These are phyloP conservation scores for Apostasia ramifera DNA, from an alignment of 106 monocot species.

Conservation along the genomic window DNA sequence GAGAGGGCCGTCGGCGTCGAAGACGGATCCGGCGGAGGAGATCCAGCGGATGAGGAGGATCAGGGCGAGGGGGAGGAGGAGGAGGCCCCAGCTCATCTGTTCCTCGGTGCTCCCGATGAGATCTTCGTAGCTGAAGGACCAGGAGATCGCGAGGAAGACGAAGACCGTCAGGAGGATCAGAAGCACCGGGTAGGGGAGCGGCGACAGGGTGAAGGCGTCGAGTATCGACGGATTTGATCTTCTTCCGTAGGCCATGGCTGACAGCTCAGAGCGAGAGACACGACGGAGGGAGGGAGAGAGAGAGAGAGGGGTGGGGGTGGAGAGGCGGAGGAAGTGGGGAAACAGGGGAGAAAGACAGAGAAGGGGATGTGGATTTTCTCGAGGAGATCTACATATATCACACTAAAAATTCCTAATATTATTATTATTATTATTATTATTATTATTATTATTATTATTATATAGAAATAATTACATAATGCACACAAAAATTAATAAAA, in stretches of 20 bases:
- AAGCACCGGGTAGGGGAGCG: constrained; percentile 68
- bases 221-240: constrained; percentile 31
- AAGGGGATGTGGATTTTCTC: background rate
- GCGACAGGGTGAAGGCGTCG: constrained; percentile 58
- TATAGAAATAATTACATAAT: too few species aligned
- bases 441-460: too few species aligned
- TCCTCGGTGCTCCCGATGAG: constrained; percentile 37
- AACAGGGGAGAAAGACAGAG: too few species aligned
- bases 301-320: too few species aligned
- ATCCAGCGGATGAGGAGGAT: constrained; percentile 55
- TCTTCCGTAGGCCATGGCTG: constrained; percentile 25
- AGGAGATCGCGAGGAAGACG: constrained; percentile 42
- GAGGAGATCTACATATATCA: too few species aligned
- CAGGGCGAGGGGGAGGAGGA: constrained; percentile 41
- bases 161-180: constrained; percentile 55
- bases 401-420: too few species aligned
- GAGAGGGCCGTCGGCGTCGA: constrained; percentile 11
- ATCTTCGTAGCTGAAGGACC: constrained; percentile 40
- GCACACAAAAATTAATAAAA: too few species aligned
- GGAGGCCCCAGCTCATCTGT: constrained; percentile 45
- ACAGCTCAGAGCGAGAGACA: background rate
- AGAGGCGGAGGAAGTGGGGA: too few species aligned
- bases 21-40: constrained; percentile 30
- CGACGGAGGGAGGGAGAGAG: too few species aligned
- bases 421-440: too few species aligned